Evolutionary conservation across 331 rosid genomes (phyloP).

Genomic region (Spiraea crenata): DNA sequence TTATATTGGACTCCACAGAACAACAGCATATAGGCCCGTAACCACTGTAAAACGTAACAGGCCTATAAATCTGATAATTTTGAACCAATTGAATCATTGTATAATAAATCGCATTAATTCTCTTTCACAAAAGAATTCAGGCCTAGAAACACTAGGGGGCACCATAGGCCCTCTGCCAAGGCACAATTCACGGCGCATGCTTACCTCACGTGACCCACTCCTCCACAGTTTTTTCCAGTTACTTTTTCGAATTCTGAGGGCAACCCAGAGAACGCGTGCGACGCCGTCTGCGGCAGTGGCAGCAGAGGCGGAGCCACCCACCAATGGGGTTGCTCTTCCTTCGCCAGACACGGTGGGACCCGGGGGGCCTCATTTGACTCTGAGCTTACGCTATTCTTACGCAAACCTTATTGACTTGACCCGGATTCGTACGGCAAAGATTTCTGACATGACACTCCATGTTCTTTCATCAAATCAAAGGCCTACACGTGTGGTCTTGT

Average conservation of each 20-base stretch:
- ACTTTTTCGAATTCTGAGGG: too few relatives aligned
- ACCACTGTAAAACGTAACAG: too few relatives aligned
- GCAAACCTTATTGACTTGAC: not conserved
- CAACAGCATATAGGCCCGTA: too few relatives aligned
- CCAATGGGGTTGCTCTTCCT: not conserved
- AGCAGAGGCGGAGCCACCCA: slow-evolving; percentile 4
- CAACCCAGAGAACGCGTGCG: slow-evolving; percentile 8
- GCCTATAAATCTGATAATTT: too few relatives aligned
- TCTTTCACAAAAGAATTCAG: too few relatives aligned
- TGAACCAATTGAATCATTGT: too few relatives aligned
- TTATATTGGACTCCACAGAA: too few relatives aligned
- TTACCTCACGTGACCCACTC: slow-evolving; percentile 35
- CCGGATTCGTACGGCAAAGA: not conserved
- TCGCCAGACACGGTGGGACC: not conserved
- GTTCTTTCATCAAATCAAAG: not conserved
- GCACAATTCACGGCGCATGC: slow-evolving; percentile 42
- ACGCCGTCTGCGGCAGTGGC: slow-evolving; percentile 20
- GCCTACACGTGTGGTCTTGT: not conserved
- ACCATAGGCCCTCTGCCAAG: not conserved
- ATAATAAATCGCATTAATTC: too few relatives aligned
- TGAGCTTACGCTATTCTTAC: not conserved
- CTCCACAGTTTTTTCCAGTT: not conserved
- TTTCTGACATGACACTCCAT: slow-evolving; percentile 1
- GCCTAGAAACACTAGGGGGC: too few relatives aligned
- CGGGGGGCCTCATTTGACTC: not conserved